Conservation (phyloP, 805 yeast genomes). For the Citeromyces matritensis region DNA sequence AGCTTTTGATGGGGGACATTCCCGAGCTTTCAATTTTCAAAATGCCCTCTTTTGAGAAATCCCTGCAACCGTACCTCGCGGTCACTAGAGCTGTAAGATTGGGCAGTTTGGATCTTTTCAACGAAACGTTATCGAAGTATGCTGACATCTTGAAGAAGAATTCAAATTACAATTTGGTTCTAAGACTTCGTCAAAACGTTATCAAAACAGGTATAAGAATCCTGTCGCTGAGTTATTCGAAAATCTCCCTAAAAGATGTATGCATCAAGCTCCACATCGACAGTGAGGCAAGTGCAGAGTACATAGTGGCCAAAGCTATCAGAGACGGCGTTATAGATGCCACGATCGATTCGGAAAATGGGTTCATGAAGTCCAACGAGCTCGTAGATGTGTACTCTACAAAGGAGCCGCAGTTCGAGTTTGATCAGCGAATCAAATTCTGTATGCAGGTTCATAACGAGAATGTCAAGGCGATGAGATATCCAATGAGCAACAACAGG, state of each 20-base stretch:
- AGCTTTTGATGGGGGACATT: constrained; percentile 90
- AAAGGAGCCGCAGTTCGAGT: constrained; percentile 69
- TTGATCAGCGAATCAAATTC: constrained; percentile 87
- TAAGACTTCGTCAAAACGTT: constrained; percentile 89
- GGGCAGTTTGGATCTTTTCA: constrained; percentile 79
- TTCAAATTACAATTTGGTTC: constrained; percentile 69
- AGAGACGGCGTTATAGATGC: constrained; percentile 98
- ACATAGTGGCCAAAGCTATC: constrained; percentile 91
- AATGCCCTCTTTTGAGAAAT: constrained; percentile 39
- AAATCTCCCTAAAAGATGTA: constrained; percentile 83
- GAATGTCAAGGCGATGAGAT: constrained; percentile 88
- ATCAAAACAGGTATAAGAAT: constrained; percentile 95
- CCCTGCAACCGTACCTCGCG: constrained; percentile 69
- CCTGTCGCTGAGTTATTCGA: constrained; percentile 80
- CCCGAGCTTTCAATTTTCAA: constrained; percentile 80
- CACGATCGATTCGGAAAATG: constrained; percentile 75
- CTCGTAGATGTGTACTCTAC: constrained; percentile 79
- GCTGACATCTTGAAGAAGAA: constrained; percentile 54
- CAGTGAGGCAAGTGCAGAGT: constrained; percentile 91
- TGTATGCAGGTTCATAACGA: constrained; percentile 86
- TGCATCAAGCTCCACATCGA: constrained; percentile 87
- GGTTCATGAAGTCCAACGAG: constrained; percentile 85
- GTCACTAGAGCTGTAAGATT: constrained; percentile 83
- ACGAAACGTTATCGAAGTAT: constrained; percentile 50
- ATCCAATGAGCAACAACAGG: constrained; percentile 47